These are phyloP conservation scores for Colletotrichum ledebouriae DNA, from an alignment of 2,329 filamentous ascomycete species.

Conservation along the genomic window DNA sequence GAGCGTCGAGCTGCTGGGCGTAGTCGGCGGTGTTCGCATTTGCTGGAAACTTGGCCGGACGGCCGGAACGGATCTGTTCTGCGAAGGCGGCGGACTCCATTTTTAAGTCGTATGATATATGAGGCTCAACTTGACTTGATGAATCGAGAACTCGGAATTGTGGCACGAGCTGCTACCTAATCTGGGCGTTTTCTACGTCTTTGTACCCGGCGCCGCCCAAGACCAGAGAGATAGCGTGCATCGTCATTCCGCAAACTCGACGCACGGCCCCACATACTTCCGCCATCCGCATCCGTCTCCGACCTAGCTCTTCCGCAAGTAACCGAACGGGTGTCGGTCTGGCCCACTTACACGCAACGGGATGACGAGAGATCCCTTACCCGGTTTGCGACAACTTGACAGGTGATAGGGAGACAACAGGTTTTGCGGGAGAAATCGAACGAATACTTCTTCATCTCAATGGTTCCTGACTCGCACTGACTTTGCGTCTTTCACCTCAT, in stretches of 20 bases:
- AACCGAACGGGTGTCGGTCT: constrained; percentile 39
- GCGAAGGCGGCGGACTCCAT: constrained; percentile 58
- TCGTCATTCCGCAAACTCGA: constrained; percentile 34
- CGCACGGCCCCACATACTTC: constrained; percentile 34
- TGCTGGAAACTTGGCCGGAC: constrained; percentile 59
- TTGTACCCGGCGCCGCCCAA: constrained; percentile 40
- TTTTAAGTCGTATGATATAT: constrained; percentile 38
- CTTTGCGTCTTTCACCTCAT: background rate
- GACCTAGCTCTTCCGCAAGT: constrained; percentile 36
- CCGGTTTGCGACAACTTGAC: background rate
- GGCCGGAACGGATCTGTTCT: constrained; percentile 57
- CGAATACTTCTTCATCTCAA: constrained; percentile 30
- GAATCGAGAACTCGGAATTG: constrained; percentile 7
- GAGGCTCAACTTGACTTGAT: background rate
- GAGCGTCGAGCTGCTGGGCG: constrained; percentile 67
- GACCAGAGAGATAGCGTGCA: constrained; percentile 14
- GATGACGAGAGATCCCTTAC: constrained; percentile 20
- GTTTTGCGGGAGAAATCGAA: background rate
- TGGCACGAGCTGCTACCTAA: constrained; percentile 1
- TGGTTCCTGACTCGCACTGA: constrained; percentile 24
- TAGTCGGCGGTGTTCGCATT: constrained; percentile 63
- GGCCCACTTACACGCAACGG: constrained; percentile 26
- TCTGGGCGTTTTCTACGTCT: constrained; percentile 36
- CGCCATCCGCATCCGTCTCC: constrained; percentile 40
- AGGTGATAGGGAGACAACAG: constrained; percentile 6